A percentile compares a stretch with the other conserved stretches of the same genome.
Evolutionary conservation across 148 eudicot species (phyloP).

Genomic region (Fagopyrum tataricum): DNA sequence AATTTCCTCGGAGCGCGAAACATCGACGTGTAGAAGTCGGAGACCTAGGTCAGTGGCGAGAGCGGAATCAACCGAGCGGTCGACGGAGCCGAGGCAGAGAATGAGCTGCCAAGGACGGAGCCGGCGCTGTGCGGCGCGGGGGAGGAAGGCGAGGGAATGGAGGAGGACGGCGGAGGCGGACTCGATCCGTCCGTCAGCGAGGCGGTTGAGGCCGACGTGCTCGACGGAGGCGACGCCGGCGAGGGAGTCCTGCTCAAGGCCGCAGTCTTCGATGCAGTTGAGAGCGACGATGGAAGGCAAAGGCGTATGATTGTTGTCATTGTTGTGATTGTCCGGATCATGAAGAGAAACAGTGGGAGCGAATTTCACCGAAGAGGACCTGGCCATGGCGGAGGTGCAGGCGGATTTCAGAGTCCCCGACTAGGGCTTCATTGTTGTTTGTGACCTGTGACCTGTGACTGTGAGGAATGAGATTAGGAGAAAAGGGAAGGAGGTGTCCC

Average conservation of each 20-base stretch:
- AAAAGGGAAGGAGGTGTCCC: background rate
- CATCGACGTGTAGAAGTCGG: constrained; percentile 78
- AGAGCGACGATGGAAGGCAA: constrained; percentile 75
- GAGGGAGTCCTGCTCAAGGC: constrained; percentile 61
- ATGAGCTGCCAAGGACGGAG: constrained; percentile 85
- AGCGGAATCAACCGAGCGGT: constrained; percentile 77
- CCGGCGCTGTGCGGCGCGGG: constrained; percentile 98
- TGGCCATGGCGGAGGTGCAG: constrained; percentile 8
- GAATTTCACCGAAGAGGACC: constrained; percentile 9
- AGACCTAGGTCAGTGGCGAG: constrained; percentile 86
- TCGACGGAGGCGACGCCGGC: constrained; percentile 64
- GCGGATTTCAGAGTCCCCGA: constrained; percentile 15
- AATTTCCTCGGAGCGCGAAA: constrained; percentile 80
- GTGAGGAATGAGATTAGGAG: background rate
- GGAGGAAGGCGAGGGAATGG: constrained; percentile 92
- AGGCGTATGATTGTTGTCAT: constrained; percentile 21
- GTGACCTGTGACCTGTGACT: background rate
- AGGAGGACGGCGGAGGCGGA: constrained; percentile 78
- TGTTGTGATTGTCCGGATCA: constrained; percentile 18
- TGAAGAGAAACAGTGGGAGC: constrained; percentile 9
- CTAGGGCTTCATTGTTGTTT: constrained; percentile 14
- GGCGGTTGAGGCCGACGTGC: constrained; percentile 67
- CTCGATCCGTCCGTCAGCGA: constrained; percentile 69
- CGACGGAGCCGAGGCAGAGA: constrained; percentile 91
- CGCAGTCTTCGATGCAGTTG: constrained; percentile 80